A percentile compares a stretch with the other conserved stretches of the same genome.
Conservation (phyloP, 495 filamentous ascomycete species). For the Hypoxylon rickii region DNA sequence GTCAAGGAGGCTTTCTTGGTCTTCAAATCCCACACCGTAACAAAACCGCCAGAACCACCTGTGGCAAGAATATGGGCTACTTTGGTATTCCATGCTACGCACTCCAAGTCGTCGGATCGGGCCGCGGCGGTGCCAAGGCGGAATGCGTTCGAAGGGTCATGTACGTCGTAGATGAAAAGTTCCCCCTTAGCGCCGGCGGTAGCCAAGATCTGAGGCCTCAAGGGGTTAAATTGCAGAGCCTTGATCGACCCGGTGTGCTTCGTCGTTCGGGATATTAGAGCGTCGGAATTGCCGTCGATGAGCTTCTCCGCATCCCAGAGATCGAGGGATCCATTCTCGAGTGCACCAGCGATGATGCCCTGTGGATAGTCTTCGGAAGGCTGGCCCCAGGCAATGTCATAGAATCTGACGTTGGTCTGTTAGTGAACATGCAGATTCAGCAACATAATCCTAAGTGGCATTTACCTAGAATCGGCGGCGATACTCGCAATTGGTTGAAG, state of each 20-base stretch:
- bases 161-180: slow-evolving; percentile 92
- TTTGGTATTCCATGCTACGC: slow-evolving; percentile 98
- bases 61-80: slow-evolving; percentile 95
- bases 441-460: background rate
- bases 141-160: slow-evolving; percentile 85
- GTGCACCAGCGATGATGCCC: slow-evolving; percentile 90
- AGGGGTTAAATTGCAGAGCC: slow-evolving; percentile 96
- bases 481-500: slow-evolving; percentile 83
- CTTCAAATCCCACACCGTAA: slow-evolving; percentile 98
- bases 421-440: slow-evolving; percentile 15
- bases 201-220: slow-evolving; percentile 86
- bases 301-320: slow-evolving; percentile 94
- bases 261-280: slow-evolving; percentile 82
- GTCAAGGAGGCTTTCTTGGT: slow-evolving; percentile 95
- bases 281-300: slow-evolving; percentile 67
- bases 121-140: slow-evolving; percentile 85
- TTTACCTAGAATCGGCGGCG: slow-evolving; percentile 86
- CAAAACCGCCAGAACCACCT: slow-evolving; percentile 90
- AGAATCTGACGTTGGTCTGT: slow-evolving; percentile 66
- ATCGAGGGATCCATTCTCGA: slow-evolving; percentile 95
- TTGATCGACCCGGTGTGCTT: slow-evolving; percentile 95
- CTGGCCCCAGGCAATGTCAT: slow-evolving; percentile 93
- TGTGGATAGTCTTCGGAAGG: slow-evolving; percentile 73
- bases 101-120: slow-evolving; percentile 90
- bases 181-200: slow-evolving; percentile 94